Evolutionary conservation across 768 basidiomycete genomes (phyloP).

Genomic region (Mycena filopes): DNA sequence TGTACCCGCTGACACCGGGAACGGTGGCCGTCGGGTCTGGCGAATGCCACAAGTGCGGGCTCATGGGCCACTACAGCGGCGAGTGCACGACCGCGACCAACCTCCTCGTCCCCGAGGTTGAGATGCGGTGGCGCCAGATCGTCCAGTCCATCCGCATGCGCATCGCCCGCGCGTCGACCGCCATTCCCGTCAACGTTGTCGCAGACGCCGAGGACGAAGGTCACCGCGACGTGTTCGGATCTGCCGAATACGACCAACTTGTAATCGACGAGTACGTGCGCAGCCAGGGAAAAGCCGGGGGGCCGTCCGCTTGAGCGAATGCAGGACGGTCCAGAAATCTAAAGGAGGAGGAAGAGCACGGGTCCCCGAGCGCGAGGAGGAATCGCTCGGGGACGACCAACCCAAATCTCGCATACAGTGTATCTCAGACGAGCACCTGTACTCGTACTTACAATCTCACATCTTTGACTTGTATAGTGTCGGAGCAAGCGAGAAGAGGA

Average conservation of each 20-base stretch:
- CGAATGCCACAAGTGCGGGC: slow-evolving; percentile 38
- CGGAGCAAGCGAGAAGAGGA: no score
- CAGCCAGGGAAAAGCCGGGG: slow-evolving; percentile 19
- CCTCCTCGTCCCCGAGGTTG: slow-evolving; percentile 17
- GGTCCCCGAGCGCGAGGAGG: slow-evolving; percentile 22
- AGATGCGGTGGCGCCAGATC: slow-evolving; percentile 34
- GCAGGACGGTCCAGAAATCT: neutral
- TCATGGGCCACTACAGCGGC: slow-evolving; percentile 14
- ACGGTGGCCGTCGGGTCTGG: slow-evolving; percentile 29
- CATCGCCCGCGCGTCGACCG: neutral
- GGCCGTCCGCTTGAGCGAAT: slow-evolving; percentile 11
- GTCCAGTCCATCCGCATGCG: slow-evolving; percentile 11
- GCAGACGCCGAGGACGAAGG: neutral
- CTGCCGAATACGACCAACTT: neutral
- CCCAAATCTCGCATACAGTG: no score
- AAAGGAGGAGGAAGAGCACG: neutral
- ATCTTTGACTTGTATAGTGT: no score
- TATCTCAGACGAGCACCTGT: no score
- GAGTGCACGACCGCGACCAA: slow-evolving; percentile 1
- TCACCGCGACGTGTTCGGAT: neutral
- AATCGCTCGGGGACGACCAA: no score
- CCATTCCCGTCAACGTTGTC: neutral
- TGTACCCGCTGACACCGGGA: slow-evolving; percentile 38
- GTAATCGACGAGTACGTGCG: slow-evolving; percentile 8
- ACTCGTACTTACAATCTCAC: no score